A percentile compares a stretch with the other conserved stretches of the same genome.
phyloP scores from a whole-genome alignment of 345 rosid genomes.

The sweet orange (Citrus sinensis) region DNA sequence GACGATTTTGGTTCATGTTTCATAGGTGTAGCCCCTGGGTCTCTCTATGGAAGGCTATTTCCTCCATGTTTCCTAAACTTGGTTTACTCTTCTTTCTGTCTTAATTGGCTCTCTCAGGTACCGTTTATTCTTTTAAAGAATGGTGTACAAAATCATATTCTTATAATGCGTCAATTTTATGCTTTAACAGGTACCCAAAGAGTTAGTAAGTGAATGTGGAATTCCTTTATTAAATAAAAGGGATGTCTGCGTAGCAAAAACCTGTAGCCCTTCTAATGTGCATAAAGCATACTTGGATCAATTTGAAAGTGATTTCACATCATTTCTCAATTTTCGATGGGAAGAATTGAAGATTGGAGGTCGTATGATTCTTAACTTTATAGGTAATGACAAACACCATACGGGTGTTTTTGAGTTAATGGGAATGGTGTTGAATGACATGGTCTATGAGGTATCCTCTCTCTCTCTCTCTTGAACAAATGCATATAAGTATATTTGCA shows the following conservation, averaged over 20 bases:
- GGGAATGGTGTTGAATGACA: not conserved
- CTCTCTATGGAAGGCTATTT: conserved; percentile 23
- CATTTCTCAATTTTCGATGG: not conserved
- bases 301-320: not conserved
- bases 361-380: not conserved
- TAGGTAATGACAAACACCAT: not conserved
- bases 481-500: no score
- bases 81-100: conserved; percentile 21
- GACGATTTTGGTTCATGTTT: conserved; percentile 13
- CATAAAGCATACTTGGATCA: not conserved
- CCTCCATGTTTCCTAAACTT: conserved; percentile 16
- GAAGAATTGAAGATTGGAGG: not conserved
- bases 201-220: not conserved
- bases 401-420: not conserved
- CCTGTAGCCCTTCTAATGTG: not conserved
- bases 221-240: not conserved
- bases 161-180: not conserved
- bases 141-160: not conserved
- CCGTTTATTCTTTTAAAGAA: no score
- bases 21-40: conserved; percentile 16
- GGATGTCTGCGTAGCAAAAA: not conserved
- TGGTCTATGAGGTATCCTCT: not conserved
- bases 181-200: not conserved
- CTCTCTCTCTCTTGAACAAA: not conserved
- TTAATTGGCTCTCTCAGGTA: conserved; percentile 19